Base-by-base conservation (phyloP, 2,329 filamentous ascomycete genomes). In the Claviceps cyperi region DNA sequence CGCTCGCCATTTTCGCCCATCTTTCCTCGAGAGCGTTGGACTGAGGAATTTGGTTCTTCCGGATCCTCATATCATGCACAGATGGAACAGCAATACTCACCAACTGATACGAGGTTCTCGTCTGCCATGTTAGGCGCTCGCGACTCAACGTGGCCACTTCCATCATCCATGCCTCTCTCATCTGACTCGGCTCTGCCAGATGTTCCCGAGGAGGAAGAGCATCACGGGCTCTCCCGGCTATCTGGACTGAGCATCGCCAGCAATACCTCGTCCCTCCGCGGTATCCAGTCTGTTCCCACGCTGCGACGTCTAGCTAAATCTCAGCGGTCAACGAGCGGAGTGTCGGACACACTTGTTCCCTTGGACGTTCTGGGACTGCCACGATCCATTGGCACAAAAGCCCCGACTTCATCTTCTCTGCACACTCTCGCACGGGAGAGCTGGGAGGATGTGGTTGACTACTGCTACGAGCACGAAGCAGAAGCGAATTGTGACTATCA, bases 361-460 rank as follows among this genome's bases (percentile, higher is more conserved):
- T 64, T 70, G 39, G 70, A 73, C 45, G 50, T 69, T n/a, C 56
- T 64, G 28, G 65, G 64, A 15, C 58, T 60, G 3, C 21, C 38
- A 14, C 28, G 28, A 24, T 9, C 36, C 24, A 35, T 24, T 21
- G 14, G 36, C 19, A 19, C 21, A 44, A 39, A 47, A 36, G 17
- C 48, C 15, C 51, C 36, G 15, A 6, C 69, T 68, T 51, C 62
- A 60, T 13, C 60, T 62, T 7, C 53, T 24, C 17, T 44, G 43
- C 19, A 51, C 53, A 43, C 50, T 48, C 45, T 52, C 15, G 22
- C 43, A 21, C 64, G 64, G 7, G 71, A 74, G 56, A 80, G 68
- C 56, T 84, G 81, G 81, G 81, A 84, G 57, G 79, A 82, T 48
- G 79, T 79, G 54, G 83, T 84, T 53, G 81, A 84, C 59, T 84